Percentiles rank a stretch among this genome's conserved stretches.
phyloP scores from a whole-genome alignment of 495 filamentous ascomycete species.

The Daldinia concentrica region DNA sequence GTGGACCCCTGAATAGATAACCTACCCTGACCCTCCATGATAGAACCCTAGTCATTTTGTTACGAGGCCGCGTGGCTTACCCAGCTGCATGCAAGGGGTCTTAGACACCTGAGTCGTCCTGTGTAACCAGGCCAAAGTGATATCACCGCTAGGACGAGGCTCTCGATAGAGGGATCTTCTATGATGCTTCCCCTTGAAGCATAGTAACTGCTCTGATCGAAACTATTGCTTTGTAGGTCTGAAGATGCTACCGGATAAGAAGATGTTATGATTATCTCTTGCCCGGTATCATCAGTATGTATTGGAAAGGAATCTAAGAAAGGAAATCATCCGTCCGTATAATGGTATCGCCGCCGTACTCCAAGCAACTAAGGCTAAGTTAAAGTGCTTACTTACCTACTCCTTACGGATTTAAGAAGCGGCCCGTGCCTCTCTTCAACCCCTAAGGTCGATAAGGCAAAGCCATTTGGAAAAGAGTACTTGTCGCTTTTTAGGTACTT shows the following conservation, averaged over 20 bases:
- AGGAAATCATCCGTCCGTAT: neutral
- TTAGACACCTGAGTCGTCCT: slow-evolving; percentile 2
- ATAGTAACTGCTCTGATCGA: slow-evolving; percentile 6
- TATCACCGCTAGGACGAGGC: slow-evolving; percentile 21
- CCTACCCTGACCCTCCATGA: slow-evolving; percentile 5
- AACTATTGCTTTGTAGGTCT: slow-evolving; percentile 27
- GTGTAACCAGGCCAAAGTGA: slow-evolving; percentile 27
- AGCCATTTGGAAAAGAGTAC: neutral
- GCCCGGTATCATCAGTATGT: neutral
- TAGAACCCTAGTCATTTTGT: slow-evolving; percentile 19
- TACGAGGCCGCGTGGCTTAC: slow-evolving; percentile 31
- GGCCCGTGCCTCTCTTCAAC: slow-evolving; percentile 35
- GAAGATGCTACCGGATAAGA: slow-evolving; percentile 2
- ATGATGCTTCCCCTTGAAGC: slow-evolving; percentile 19
- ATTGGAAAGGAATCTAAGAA: slow-evolving; percentile 1
- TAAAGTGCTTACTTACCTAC: slow-evolving; percentile 36
- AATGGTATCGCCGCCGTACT: neutral
- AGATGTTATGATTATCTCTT: neutral
- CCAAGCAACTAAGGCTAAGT: slow-evolving; percentile 10
- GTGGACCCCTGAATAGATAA: slow-evolving; percentile 23
- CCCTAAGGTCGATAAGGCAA: slow-evolving; percentile 11
- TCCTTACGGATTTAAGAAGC: slow-evolving; percentile 19
- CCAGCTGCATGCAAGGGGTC: slow-evolving; percentile 24
- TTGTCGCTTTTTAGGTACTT: slow-evolving; percentile 10
- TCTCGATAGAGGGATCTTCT: slow-evolving; percentile 27